Evolutionary conservation across 2,329 filamentous ascomycete species (phyloP), one percentile per base, ranked within the genome.

Genomic region (Colletotrichum eleusines): DNA sequence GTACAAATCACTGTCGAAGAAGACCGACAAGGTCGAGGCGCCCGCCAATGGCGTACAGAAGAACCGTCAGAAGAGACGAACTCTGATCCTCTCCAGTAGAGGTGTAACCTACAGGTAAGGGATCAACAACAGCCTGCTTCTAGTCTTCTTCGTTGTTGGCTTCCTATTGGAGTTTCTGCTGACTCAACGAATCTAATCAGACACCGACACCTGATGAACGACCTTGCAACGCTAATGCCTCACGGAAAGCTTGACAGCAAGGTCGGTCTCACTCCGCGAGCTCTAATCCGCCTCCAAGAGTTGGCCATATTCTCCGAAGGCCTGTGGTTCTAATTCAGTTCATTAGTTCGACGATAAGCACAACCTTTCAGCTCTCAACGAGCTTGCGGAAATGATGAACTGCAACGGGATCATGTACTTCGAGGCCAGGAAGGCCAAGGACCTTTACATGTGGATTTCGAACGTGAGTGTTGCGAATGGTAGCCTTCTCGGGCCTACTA

Each of bases 371-470:
- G 86, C 92, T 79, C 88, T 97, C 62, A 96, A 96, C 83, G 93
- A 95, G 78, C 48, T 71, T 14, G 88, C 88, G 46, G 89, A 91
- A 74, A 87, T 95, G 40, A 94, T 95, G 85, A 94, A 94, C 80
- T 95, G 92, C 88, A 95, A 95, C 50, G 23, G 18, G 14, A 42
- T 54, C 35, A 60, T 60, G 38, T 99, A 97, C 84, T 97, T 98
- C 79, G 95, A 99, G 84, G 95, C 95, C 55, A 88, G 95, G 72
- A 99, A 98, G 82, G 93, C 92, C 71, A 92, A 97, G 82, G 96
- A 98, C 85, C 86, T 98, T 26, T 99, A 98, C 82, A 85, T 97
- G 73, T 98, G 94, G 94, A 89, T 98, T 78, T 91, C 92, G 81
- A 46, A 46, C 16, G 57, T 60, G 42, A 60, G 57, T 60, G 11